Evolutionary conservation across 768 basidiomycete species (phyloP).

Genomic region (Hypholoma sublateritium): DNA sequence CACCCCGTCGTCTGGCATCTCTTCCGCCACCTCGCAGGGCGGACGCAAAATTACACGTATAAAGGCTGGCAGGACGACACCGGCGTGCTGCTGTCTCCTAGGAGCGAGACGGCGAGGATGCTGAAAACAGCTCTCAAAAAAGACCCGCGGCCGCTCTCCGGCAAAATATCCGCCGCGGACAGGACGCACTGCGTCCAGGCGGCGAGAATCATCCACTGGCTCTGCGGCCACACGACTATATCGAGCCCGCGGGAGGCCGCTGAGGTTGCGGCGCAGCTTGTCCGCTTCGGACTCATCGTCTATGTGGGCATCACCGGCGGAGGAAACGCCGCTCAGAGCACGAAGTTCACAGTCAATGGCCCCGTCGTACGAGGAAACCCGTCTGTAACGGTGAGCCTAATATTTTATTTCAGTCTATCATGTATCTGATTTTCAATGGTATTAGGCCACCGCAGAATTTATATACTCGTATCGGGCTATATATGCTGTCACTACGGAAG

Average conservation of each 20-base stretch:
- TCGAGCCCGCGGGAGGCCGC: constrained; percentile 7
- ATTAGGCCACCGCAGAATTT: constrained; percentile 6
- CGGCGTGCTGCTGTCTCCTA: neutral
- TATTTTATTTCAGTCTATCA: neutral
- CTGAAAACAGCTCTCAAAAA: constrained; percentile 1
- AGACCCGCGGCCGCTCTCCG: neutral
- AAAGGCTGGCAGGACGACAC: neutral
- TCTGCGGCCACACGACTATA: constrained; percentile 7
- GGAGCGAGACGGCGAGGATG: neutral
- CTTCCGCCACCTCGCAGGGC: constrained; percentile 5
- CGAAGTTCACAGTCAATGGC: constrained; percentile 3
- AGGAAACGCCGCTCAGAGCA: neutral
- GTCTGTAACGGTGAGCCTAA: constrained; percentile 1
- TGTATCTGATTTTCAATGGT: neutral
- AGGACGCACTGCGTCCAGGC: constrained; percentile 8
- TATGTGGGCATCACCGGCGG: neutral
- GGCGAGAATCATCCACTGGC: constrained; percentile 1
- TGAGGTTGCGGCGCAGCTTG: constrained; percentile 12
- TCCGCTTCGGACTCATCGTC: constrained; percentile 10
- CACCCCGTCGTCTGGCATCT: constrained; percentile 7
- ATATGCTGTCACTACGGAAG: constrained; percentile 9
- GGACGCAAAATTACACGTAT: constrained; percentile 1
- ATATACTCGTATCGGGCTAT: neutral
- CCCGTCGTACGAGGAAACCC: constrained; percentile 1
- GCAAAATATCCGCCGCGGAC: constrained; percentile 1